phyloP scores from a whole-genome alignment of 1,139 yeast genomes.

The Geotrichum reessii region DNA sequence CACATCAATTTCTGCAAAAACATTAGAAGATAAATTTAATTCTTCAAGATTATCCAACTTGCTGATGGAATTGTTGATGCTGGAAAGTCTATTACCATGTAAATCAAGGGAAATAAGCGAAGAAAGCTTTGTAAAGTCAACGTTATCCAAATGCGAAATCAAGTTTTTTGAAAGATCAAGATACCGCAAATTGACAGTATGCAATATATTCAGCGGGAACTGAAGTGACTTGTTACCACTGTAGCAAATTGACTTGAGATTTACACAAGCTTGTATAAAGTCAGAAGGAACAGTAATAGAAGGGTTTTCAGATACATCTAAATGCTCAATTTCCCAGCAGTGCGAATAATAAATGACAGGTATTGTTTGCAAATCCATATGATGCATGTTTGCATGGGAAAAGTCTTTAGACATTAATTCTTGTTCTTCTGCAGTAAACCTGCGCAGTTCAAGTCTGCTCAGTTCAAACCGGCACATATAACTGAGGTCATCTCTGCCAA shows the following conservation, averaged over 20 bases:
- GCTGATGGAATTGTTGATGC: conserved; percentile 59
- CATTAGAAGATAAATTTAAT: conserved; percentile 76
- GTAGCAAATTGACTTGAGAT: conserved; percentile 60
- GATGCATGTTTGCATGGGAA: conserved; percentile 67
- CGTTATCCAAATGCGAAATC: conserved; percentile 31
- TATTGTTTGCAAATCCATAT: conserved; percentile 75
- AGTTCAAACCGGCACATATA: conserved; percentile 80
- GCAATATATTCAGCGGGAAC: conserved; percentile 68
- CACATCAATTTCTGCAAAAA: conserved; percentile 62
- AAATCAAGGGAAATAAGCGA: conserved; percentile 32
- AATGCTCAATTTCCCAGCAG: conserved; percentile 71
- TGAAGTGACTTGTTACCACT: conserved; percentile 66
- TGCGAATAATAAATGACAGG: conserved; percentile 79
- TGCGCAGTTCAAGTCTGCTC: conserved; percentile 34
- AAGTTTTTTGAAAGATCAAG: conserved; percentile 51
- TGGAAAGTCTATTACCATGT: conserved; percentile 69
- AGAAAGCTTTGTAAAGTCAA: conserved; percentile 29
- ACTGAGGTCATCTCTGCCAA: conserved; percentile 84
- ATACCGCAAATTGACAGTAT: conserved; percentile 61
- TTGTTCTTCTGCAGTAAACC: conserved; percentile 63
- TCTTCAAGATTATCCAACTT: conserved; percentile 51
- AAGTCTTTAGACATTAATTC: conserved; percentile 57
- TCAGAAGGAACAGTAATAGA: conserved; percentile 78
- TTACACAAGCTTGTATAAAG: conserved; percentile 76
- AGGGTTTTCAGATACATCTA: conserved; percentile 84